Evolutionary conservation across 1,284 basidiomycete genomes (phyloP), one percentile per base, ranked within the genome.

Genomic region (Cryptococcus maquisensis): DNA sequence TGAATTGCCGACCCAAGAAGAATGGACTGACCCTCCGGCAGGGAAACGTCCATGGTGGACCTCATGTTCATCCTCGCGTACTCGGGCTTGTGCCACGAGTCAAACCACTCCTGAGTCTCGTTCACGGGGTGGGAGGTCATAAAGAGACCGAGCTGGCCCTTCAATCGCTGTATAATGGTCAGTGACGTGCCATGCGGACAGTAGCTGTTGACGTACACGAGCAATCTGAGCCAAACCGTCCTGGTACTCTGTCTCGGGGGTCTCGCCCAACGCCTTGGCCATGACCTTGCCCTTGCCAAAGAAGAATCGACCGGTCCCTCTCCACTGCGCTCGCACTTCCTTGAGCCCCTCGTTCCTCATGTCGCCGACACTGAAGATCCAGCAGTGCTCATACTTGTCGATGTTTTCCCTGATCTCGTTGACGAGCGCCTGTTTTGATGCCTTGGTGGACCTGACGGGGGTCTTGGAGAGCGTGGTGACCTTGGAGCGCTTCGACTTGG

Each of bases 261-360:
- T 87, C 51, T 84, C 83, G 4, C 95, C 95, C n/a, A 99, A 81
- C 43, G 92, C 95, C 76, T 94, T 94, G 41, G 92, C 90, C 87
- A 98, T 91, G 43, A 98, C 90, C 36, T 90, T 87, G 62, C 88
- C 86, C 69, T 88, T 84, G 38, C 91, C 95, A 78, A 96, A 91
- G 76, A 95, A 95, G 79, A 98, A 86, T 64, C 93, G 84, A 43
- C 87, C 89, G 60, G 88, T 85, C 57, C 90, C 90, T 80, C 90
- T 90, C 95, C 95, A 99, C 64, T 91, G 81, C 60, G 84, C 85
- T 63, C 95, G 83, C 43, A 98, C 90, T 59, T 91, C 93, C 80
- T 98, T 93, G 43, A 99, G 79, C 76, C 93, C 88, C 39, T 90
- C 81, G 78, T 95, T 98, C 56, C 95, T 84, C 90, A 97, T 95